Conservation (phyloP, 768 basidiomycete species). For the Boletus insuetus region DNA sequence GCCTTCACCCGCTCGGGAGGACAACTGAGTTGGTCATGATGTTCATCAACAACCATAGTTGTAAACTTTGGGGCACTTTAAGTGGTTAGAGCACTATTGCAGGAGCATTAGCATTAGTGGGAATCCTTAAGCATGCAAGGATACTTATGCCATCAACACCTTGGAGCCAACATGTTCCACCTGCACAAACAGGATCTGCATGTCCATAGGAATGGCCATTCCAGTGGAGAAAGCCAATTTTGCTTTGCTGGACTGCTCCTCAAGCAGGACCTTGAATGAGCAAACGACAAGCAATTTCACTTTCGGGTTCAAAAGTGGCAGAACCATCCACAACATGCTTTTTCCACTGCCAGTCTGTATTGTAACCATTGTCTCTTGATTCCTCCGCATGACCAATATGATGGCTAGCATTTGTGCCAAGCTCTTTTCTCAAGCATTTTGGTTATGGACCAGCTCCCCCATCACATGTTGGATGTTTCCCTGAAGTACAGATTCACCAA, state of each 20-base stretch:
- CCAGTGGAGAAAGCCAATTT: not conserved
- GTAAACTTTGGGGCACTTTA: not conserved
- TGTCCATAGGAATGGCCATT: not conserved
- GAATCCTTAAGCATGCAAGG: not conserved
- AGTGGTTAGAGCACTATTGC: not conserved
- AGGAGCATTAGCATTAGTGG: not conserved
- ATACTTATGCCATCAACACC: not conserved
- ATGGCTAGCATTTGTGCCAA: not conserved
- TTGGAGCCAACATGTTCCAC: slow-evolving; percentile 1
- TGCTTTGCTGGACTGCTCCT: not conserved
- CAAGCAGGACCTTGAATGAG: slow-evolving; percentile 4
- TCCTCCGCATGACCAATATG: not conserved
- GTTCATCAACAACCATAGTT: not conserved
- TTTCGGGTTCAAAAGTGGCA: not conserved
- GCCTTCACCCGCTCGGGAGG: not conserved
- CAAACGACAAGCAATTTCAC: slow-evolving; percentile 5
- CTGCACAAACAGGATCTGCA: slow-evolving; percentile 7
- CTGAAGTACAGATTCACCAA: not conserved
- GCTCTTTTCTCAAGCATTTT: not conserved
- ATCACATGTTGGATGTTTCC: not conserved
- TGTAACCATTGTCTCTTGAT: slow-evolving; percentile 2
- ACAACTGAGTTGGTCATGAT: slow-evolving; percentile 8
- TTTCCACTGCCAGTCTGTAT: slow-evolving; percentile 3
- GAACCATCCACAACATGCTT: slow-evolving; percentile 7
- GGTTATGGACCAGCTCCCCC: not conserved